Evolutionary conservation across 163 green algal genomes (phyloP).

Genomic region (Scenedesmus sp.): DNA sequence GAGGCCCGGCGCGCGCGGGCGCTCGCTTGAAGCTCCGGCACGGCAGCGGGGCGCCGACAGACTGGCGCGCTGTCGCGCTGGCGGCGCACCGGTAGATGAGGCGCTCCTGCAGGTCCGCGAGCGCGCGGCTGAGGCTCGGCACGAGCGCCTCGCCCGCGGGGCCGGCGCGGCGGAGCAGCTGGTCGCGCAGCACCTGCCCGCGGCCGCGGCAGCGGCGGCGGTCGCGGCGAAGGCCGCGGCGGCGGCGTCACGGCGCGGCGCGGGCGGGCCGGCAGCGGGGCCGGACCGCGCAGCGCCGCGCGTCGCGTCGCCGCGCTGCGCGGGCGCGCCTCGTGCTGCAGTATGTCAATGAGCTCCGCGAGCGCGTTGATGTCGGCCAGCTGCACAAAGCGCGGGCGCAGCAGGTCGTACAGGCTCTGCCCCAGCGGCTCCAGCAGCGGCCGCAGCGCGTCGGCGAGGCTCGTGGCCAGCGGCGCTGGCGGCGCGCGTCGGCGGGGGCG

Average conservation of each 20-base stretch:
- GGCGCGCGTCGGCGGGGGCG: no score
- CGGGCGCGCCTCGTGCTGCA: conserved; percentile 80
- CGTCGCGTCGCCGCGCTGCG: neutral
- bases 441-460: conserved; percentile 56
- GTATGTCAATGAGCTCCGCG: conserved; percentile 92
- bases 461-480: conserved; percentile 19
- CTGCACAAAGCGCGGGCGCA: conserved; percentile 81
- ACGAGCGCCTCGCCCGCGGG: conserved; percentile 71
- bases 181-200: conserved; percentile 82
- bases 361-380: conserved; percentile 86
- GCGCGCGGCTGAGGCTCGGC: conserved; percentile 75
- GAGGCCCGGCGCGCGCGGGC: no score
- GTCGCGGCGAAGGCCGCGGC: no score
- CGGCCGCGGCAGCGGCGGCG: neutral
- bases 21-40: no score
- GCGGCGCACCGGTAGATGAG: conserved; percentile 77
- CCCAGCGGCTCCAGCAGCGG: conserved; percentile 91
- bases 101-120: conserved; percentile 92
- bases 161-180: conserved; percentile 67
- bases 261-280: neutral
- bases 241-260: no score
- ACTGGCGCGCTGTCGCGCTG: no score
- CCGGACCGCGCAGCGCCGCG: no score
- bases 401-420: conserved; percentile 90
- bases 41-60: neutral